Evolutionary conservation across 108 stramenopile genomes (phyloP), one percentile per base, ranked within the genome.

Genomic region (Cyclotella sp.): DNA sequence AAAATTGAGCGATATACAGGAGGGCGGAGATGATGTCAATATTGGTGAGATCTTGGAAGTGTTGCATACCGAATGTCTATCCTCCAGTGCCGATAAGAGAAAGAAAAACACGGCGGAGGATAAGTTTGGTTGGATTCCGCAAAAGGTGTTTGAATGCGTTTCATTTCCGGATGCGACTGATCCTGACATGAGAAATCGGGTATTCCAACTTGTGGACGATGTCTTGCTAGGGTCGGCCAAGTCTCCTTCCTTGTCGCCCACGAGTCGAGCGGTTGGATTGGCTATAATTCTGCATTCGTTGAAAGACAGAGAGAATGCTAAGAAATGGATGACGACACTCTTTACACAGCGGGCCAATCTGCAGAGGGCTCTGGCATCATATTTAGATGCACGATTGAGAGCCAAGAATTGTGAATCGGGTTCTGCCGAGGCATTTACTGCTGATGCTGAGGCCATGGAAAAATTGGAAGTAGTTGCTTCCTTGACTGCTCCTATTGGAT

Each of bases 121-220:
- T 46, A 79, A 84, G 62, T 90, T 82, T 61, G 74, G 67, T 30
- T 95, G 91, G 91, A 95, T 95, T 71, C 92, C 95, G 9, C 71
- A 70, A 44, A 76, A 79, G 26, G 82, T 95, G 19, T 90, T 93
- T 75, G 84, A 95, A 63, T 79, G 83, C 39, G 79, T 84, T 9
- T 84, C 57, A 62, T 91, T 75, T 72, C 64, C 80, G 6, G 91
- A 95, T 57, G 41, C 63, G 16, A 45, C 69, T 0, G 95, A 95
- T 72, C 58, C 84, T 19, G 88, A 86, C 19, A 81, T 95, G 90
- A 86, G 85, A 27, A 85, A 79, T 74, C 90, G 92, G 21, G 73
- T 93, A 21, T 81, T 86, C 64, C 88, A 90, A 58, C 86, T 88
- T 15, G 75, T 88, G 18, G 90, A 91, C 59, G 88, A 87, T 60